Conservation (phyloP, 2,329 filamentous ascomycete genomes). For the Colletotrichum coccodes region DNA sequence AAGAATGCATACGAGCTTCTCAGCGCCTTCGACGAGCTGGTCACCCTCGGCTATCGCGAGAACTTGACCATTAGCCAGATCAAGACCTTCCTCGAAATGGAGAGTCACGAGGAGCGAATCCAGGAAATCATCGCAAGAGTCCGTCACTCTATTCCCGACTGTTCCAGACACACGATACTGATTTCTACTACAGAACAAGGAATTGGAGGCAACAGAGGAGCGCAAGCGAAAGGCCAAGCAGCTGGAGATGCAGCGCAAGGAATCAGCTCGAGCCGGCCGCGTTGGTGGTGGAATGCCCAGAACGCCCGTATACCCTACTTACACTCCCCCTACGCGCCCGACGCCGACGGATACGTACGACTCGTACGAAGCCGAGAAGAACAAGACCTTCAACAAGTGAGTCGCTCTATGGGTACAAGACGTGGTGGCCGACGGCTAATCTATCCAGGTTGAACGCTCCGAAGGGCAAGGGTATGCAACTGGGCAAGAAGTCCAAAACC, state of each 20-base stretch:
- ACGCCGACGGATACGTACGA: slow-evolving; percentile 86
- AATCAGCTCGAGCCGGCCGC: slow-evolving; percentile 82
- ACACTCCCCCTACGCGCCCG: slow-evolving; percentile 82
- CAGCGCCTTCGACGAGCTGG: slow-evolving; percentile 96
- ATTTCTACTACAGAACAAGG: slow-evolving; percentile 80
- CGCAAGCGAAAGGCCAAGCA: slow-evolving; percentile 99
- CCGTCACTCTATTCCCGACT: slow-evolving; percentile 44
- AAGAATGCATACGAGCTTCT: slow-evolving; percentile 96
- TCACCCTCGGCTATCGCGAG: slow-evolving; percentile 94
- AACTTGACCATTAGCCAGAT: slow-evolving; percentile 97
- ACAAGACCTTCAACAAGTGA: slow-evolving; percentile 86
- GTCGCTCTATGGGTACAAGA: slow-evolving; percentile 38
- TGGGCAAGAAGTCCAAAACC: slow-evolving; percentile 98
- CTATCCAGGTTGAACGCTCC: slow-evolving; percentile 56
- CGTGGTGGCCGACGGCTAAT: background rate
- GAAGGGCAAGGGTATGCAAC: slow-evolving; percentile 98
- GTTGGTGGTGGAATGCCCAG: slow-evolving; percentile 68
- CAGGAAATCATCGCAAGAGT: slow-evolving; percentile 96
- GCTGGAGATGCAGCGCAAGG: slow-evolving; percentile 98
- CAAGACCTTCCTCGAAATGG: slow-evolving; percentile 99
- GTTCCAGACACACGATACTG: slow-evolving; percentile 25
- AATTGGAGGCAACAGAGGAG: slow-evolving; percentile 97
- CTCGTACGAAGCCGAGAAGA: slow-evolving; percentile 96
- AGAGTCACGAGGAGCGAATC: slow-evolving; percentile 98
- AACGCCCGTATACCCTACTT: slow-evolving; percentile 87